Conservation (phyloP, 1,284 basidiomycete species). For the Cryptococcus maquisensis region DNA sequence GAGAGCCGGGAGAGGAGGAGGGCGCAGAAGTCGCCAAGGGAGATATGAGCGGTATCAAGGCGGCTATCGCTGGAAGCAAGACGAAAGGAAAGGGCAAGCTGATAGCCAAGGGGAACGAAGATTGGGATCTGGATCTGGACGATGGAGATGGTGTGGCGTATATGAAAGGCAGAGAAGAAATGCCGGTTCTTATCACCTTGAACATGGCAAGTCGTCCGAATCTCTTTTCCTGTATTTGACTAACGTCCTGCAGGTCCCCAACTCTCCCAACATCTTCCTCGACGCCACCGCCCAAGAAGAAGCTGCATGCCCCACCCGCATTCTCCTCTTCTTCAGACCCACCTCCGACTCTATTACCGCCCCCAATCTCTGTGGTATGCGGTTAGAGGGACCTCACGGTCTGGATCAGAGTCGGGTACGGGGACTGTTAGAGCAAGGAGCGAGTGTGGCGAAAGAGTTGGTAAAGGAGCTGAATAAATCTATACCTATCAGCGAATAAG, state of each 20-base stretch:
- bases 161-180: conserved; percentile 28
- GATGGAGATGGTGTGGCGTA: conserved; percentile 25
- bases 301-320: conserved; percentile 40
- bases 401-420: conserved; percentile 28
- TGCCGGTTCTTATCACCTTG: conserved; percentile 45
- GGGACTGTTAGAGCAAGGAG: conserved; percentile 28
- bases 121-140: conserved; percentile 47
- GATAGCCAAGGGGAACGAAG: conserved; percentile 37
- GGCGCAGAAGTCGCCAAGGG: conserved; percentile 20
- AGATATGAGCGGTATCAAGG: conserved; percentile 44
- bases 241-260: conserved; percentile 25
- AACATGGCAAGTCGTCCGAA: conserved; percentile 32
- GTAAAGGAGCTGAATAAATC: conserved; percentile 19
- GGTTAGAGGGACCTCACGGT: conserved; percentile 42
- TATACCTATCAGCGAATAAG: conserved; percentile 3
- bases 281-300: conserved; percentile 47
- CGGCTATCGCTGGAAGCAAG: conserved; percentile 35
- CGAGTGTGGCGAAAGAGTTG: conserved; percentile 23
- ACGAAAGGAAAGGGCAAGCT: conserved; percentile 30
- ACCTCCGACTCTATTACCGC: background rate
- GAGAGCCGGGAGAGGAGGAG: conserved; percentile 14
- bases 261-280: conserved; percentile 28
- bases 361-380: conserved; percentile 40
- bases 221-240: background rate
- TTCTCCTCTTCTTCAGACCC: conserved; percentile 39